Evolutionary conservation across 306 rosid species (phyloP), one percentile per base, ranked within the genome.

Genomic region (Sphenostylis stenocarpa): DNA sequence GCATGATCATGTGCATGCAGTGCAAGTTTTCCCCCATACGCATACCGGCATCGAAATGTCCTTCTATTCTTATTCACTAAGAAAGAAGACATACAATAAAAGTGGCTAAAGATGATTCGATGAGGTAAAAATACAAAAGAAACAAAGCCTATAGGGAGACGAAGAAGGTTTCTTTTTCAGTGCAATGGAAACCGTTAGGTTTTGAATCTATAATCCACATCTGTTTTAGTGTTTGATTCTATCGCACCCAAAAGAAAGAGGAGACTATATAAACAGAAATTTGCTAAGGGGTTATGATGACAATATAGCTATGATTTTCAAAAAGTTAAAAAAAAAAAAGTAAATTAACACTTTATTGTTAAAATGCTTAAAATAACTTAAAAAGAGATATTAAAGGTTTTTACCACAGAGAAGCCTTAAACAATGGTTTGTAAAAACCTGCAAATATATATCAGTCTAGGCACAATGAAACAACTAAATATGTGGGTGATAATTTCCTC

Each of bases 1-100:
- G 53, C 45, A 58, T 58, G 69, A 41, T 49, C 41, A 63, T 63
- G 65, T 17, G 44, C 80, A 76, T 65, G 53, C 65, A 76, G 49
- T 65, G 55, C 55, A 34, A 31, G 49, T 7, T 44, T 38, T n/a
- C 6, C 49, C 57, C 78, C 58, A 61, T 75, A 60, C 47, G 16
- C 21, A 63, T 14, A 76, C 4, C 9, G 19, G 48, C 70, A 62
- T 61, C 6, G 36, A 61, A 36, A 31, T 33, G 72, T 24, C 17
- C 68, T 9, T 44, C 39, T 20, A 55, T 51, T 55, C 62, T 77
- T 56, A 57, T 49, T 78, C 53, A 23, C 7, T 20, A 78, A 70
- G 77, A 58, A 68, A 68, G 76, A 56, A 76, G 48, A 45, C 69
- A 29, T 29, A 20, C 5, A 63, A 57, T 38, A 57, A 67, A 17